Evolutionary conservation across 2,329 filamentous ascomycete species (phyloP), one percentile per base, ranked within the genome.

Genomic region (Chaetomiaceae sp.): DNA sequence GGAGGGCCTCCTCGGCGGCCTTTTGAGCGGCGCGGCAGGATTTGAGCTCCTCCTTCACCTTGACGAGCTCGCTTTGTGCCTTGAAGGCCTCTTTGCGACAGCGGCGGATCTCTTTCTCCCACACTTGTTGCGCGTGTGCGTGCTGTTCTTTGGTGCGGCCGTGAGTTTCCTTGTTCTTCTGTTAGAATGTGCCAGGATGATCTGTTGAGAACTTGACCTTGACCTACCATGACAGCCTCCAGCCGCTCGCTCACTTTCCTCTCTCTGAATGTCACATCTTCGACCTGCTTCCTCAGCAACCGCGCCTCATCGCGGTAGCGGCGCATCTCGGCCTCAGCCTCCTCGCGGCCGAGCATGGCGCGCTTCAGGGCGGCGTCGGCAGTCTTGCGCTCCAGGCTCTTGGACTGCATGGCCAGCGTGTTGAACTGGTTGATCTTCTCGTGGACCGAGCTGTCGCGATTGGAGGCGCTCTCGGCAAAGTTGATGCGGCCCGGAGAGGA

Each of bases 371-470:
- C 81, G 26, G 80, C 79, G 55, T 84, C 81, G 56, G 78, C 80
- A 38, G 72, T 79, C 64, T 78, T 83, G 57, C 79, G 75, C 62
- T 83, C 80, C 43, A 81, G 67, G 38, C 79, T 74, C 58, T 79
- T 81, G 27, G 75, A 75, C 63, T 76, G 71, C 54, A 73, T 67
- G 47, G 82, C 76, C 29, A 88, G 71, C 47, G 73, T 77, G 68
- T 88, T 86, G 65, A 88, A 87, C 64, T 86, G 84, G 59, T 78
- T 81, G 52, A 86, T 83, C 59, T 81, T 79, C 50, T 83, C 78
- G 56, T 81, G 72, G 6, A 86, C 80, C 18, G 78, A 78, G 56
- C 76, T 79, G 50, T 80, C 77, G 52, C 78, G 73, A 14, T 22
- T 20, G 1, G 36, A 26, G 2, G 65, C 65, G 59, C 71, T 68